phyloP scores from a whole-genome alignment of 306 rosid genomes.

The Biancaea sappan region DNA sequence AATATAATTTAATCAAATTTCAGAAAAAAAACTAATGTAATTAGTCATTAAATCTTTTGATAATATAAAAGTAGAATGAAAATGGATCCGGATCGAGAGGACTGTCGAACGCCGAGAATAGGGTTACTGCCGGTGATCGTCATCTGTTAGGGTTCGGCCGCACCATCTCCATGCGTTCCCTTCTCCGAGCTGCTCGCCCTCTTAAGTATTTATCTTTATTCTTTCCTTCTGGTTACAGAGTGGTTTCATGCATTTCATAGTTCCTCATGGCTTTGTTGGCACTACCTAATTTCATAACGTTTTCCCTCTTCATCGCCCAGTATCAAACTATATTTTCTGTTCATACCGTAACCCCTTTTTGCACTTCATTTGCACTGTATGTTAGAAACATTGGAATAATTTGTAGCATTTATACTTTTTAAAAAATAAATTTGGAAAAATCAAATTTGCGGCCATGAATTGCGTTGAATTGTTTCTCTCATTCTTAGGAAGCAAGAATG shows the following conservation, averaged over 20 bases:
- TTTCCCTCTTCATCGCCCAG: background rate
- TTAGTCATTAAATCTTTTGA: too few relatives aligned
- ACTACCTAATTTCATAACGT: background rate
- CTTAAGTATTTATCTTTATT: constrained; percentile 8
- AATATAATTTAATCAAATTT: too few relatives aligned
- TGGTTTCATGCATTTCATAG: background rate
- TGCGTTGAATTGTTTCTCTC: background rate
- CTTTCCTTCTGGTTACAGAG: background rate
- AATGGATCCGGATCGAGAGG: too few relatives aligned
- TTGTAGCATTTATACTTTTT: background rate
- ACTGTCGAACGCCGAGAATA: background rate
- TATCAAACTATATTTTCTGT: background rate
- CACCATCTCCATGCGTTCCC: constrained; percentile 6
- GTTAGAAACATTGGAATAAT: background rate
- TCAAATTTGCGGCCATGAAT: background rate
- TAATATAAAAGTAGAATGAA: too few relatives aligned
- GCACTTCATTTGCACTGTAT: background rate
- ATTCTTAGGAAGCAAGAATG: constrained; percentile 17
- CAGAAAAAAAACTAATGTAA: too few relatives aligned
- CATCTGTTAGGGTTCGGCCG: background rate
- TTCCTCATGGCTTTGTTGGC: background rate
- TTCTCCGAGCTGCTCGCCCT: background rate
- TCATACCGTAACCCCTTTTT: background rate
- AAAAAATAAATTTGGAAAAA: background rate
- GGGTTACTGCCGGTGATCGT: background rate